These are phyloP conservation scores for Ricinus communis DNA, from an alignment of 345 rosid genomes.

Conservation along the genomic window DNA sequence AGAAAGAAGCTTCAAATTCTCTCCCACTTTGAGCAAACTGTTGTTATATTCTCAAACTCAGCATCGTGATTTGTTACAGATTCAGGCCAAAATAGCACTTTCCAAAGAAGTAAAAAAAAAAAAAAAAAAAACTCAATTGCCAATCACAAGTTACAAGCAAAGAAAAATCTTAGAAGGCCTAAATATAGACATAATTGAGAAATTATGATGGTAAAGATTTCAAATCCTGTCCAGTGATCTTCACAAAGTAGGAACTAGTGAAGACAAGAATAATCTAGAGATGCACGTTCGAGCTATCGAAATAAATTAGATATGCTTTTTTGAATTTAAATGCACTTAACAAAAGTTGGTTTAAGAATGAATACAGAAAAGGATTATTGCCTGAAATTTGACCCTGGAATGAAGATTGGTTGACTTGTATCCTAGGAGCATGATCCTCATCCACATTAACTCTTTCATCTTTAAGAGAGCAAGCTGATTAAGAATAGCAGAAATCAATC, in stretches of 20 bases:
- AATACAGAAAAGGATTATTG: slow-evolving; percentile 19
- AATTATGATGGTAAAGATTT: no score
- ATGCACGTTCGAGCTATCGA: neutral
- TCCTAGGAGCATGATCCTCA: slow-evolving; percentile 28
- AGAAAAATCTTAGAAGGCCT: neutral
- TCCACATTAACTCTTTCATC: slow-evolving; percentile 30
- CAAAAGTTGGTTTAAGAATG: neutral
- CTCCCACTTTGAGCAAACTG: neutral
- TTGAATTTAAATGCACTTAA: neutral
- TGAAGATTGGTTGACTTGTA: slow-evolving; percentile 31
- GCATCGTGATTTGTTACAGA: neutral
- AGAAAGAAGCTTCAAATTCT: neutral
- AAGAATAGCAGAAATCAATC: slow-evolving; percentile 17
- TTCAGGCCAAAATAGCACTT: neutral
- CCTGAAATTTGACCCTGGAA: slow-evolving; percentile 55
- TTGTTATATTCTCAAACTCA: neutral
- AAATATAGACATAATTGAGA: neutral
- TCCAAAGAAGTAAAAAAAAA: no score
- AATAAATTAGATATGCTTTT: slow-evolving; percentile 4
- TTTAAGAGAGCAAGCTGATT: slow-evolving; percentile 53
- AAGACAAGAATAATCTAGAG: neutral
- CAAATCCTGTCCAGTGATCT: neutral
- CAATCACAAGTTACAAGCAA: slow-evolving; percentile 7
- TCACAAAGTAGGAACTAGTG: neutral
- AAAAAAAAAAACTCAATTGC: neutral